Evolutionary conservation across 495 filamentous ascomycete genomes (phyloP), one percentile per base, ranked within the genome.

Genomic region (Penicillium ucsense): DNA sequence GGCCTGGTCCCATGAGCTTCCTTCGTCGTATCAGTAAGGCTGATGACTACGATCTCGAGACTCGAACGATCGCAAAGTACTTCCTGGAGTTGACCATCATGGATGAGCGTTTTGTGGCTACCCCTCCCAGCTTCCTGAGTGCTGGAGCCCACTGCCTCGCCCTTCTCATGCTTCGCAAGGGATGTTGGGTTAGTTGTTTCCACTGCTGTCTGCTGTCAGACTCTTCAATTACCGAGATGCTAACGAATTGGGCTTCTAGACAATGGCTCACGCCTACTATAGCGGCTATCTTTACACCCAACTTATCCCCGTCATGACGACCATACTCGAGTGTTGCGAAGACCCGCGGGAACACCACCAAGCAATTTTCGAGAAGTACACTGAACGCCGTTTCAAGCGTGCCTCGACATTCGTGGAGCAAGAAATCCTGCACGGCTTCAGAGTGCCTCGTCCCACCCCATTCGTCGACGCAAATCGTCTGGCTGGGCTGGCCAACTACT

Each of bases 1-100:
- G 86, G 85, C 92, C 92, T 7, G 94, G 92, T 38, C 92, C 92
- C 2, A 95, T 98, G 91, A 96, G 89, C 68, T 98, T 97, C 71
- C 74, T 98, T 42, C 77, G 92, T 44, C 81, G 89, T 46, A 91
- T 96, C 63, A 97, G 92, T 81, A 98, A 97, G 71, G 92, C 92
- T 10, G 92, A 98, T 64, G 90, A 96, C 60, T 98, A 97, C 62
- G 90, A 97, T 59, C 72, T 94, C 42, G 89, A 98, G 68, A 96
- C 89, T 20, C 80, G 92, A 20, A 97, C 94, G 4, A 76, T 98
- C 31, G 90, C 92, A 52, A 98, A 98, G 73, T 98, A 98, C 68
- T 96, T 98, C 68, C 74, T 97, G 41, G 92, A 98, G 63, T 75
- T 96, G 37, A 92, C 88, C 36, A 84, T 97, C 64, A 95, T 98